Base-by-base conservation (phyloP, 176 grass and related monocot genomes). In the Avena insularis region DNA sequence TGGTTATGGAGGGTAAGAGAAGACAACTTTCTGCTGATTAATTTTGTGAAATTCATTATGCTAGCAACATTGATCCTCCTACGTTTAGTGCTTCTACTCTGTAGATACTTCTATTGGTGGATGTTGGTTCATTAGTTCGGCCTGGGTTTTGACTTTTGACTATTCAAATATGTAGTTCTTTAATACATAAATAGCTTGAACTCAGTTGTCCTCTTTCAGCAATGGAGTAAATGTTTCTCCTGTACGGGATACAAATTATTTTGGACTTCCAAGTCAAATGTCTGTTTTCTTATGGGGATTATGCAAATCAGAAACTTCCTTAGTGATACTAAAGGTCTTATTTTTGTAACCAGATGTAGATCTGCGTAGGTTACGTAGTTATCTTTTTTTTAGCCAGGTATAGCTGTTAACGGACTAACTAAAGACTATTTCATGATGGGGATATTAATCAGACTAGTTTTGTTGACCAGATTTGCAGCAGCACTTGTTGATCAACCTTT, bases 1-100 rank as follows among this genome's bases (percentile, higher is more conserved):
- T 87, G 90, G 94, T 66, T 94, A 78, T 90, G 97, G 97, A 87
- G 94, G 90, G 94, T 99, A 99, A 90, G 86, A 23, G 11, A 79
- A 85, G 25, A 79, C 1, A 8, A 40, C 6, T 73, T 79, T 90
- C 14, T 57, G 33, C 20, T 84, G 23, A 57, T 38, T 21, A 49
- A 31, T 87, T 79, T 64, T 83, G 5, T 80, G 61, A 56, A 91
- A 51, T 16, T 60, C 29, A 21, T 82, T 51, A 56, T 48, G 43
- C 59, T 12, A 21, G 12, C n/a, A 78, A 12, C 49, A 78, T 48
- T 2, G 33, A 80, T 73, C 5, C 38, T 71, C 1, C 8, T 61
- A 54, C 5, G 45, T 79, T 71, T 56, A n/a, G 17, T n/a, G 35
- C 49, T 54, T 85, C 1, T 70, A 70, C 50, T 86, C 71, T 2